These are phyloP conservation scores for Lentinula detonsa DNA, from an alignment of 768 basidiomycete species.

Conservation along the genomic window DNA sequence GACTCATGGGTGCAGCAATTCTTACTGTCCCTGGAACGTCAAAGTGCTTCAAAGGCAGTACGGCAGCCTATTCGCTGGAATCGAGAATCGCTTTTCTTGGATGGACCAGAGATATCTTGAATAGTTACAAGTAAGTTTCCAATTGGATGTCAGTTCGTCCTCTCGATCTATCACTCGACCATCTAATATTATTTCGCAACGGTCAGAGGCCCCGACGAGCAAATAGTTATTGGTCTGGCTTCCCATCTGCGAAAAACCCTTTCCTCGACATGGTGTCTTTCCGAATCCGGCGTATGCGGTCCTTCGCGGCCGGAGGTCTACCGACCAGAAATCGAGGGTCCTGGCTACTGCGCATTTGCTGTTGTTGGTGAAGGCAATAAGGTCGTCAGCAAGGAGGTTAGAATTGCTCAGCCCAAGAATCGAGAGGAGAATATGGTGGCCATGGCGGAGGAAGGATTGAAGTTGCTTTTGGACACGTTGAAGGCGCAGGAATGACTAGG, in stretches of 20 bases:
- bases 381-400: background rate
- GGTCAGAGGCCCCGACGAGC: background rate
- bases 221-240: background rate
- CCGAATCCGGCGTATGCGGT: background rate
- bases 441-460: conserved; percentile 1
- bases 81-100: conserved; percentile 1
- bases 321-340: background rate
- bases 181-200: background rate
- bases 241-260: background rate
- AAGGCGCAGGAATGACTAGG: background rate
- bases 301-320: background rate
- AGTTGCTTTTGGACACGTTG: background rate
- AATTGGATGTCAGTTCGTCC: background rate
- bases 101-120: background rate
- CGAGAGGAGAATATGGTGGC: conserved; percentile 3
- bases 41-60: background rate
- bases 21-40: conserved; percentile 1
- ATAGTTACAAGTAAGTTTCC: background rate
- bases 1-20: background rate
- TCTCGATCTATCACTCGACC: background rate
- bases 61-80: conserved; percentile 1
- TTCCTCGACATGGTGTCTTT: conserved; percentile 1
- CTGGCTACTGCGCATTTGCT: background rate
- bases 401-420: background rate
- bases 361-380: background rate